These are phyloP conservation scores for Cutaneotrichosporon cavernicola DNA, from an alignment of 1,284 basidiomycete genomes.

Conservation along the genomic window DNA sequence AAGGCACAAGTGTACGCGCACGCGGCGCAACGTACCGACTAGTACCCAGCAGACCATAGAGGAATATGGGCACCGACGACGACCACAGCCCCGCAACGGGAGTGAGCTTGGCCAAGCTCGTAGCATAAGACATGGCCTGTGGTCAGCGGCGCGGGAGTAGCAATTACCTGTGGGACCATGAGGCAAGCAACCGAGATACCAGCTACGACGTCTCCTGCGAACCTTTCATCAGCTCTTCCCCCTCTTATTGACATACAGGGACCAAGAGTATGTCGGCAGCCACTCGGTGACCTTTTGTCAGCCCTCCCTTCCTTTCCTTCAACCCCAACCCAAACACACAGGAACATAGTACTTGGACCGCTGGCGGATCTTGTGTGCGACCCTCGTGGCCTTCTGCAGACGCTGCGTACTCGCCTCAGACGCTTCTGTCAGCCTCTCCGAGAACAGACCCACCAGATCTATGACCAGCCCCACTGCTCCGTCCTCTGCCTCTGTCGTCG, in stretches of 20 bases:
- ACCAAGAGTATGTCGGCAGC: constrained; percentile 77
- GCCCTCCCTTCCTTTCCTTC: too few relatives aligned
- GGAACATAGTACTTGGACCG: constrained; percentile 53
- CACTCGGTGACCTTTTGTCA: constrained; percentile 57
- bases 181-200: constrained; percentile 83
- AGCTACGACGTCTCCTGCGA: constrained; percentile 76
- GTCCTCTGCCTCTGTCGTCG: neutral
- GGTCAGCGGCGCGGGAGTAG: neutral
- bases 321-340: constrained; percentile 18
- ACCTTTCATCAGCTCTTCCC: constrained; percentile 53
- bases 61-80: constrained; percentile 72
- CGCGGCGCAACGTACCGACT: constrained; percentile 51
- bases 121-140: constrained; percentile 78
- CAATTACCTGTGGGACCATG: constrained; percentile 73
- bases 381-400: constrained; percentile 13
- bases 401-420: constrained; percentile 7
- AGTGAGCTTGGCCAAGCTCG: constrained; percentile 74
- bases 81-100: constrained; percentile 83
- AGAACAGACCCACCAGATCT: neutral
- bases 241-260: constrained; percentile 59
- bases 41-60: constrained; percentile 84
- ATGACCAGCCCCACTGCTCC: neutral
- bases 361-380: constrained; percentile 46
- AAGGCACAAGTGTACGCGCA: neutral
- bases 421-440: neutral